Base-by-base conservation (phyloP, 148 eudicot species). In the Amaranthus cruentus region DNA sequence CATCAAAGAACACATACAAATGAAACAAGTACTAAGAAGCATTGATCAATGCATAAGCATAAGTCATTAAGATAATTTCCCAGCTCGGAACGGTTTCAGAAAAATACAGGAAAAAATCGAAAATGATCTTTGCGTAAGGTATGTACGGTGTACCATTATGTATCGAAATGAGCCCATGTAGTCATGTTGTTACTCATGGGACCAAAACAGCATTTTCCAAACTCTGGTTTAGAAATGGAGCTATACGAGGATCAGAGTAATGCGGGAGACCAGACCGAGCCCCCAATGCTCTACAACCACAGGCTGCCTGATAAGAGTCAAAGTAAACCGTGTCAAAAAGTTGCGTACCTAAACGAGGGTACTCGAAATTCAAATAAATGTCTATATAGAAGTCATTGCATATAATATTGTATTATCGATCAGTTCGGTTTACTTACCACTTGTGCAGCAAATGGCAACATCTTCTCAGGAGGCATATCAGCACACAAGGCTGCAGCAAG, bases 371-470 rank as follows among this genome's bases (percentile, higher is more conserved):
- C 38, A 28, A 28, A 48, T 14, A 7, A 42, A 4, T 9, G 42
- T 5, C 47, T 15, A 59, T 55, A 9, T 62, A 50, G 14, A 8
- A 7, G 46, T 18, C 49, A 43, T 6, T 61, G 9, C 44, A 28
- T 7, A 61, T 13, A 62, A 9, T 28, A n/a, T 49, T 3, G 1
- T 6, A 56, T 48, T 38, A 8, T n/a, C 1, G 7, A 54, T 69
- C 14, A 38, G 49, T 28, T 54, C 13, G 46, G 53, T 68, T 47
- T 53, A 83, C 91, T 86, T 71, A 95, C 97, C 81, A 92, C 99
- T 90, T 83, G 90, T 71, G 97, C 71, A 69, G 99, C 96, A 74
- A 95, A 95, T 4, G 97, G 90, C 87, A 95, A 76, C 99, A 95
- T 88, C 73, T 78, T 87, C 74, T 92, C 97, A 9, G 91, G 87